phyloP scores from a whole-genome alignment of 257 asterid genomes.

The Catharanthus roseus region DNA sequence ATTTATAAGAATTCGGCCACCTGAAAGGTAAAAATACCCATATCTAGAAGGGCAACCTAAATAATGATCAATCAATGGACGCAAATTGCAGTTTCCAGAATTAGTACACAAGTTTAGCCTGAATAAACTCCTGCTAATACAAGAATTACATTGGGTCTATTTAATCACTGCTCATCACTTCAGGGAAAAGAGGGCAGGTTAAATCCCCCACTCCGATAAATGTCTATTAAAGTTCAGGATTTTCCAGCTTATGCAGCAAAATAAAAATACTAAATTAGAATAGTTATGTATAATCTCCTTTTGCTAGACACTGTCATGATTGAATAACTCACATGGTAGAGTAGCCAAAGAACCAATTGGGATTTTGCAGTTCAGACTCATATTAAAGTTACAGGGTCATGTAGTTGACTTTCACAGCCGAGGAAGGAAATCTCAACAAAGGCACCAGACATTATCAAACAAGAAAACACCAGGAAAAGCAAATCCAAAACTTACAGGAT shows the following conservation, averaged over 20 bases:
- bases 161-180: neutral
- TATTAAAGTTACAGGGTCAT: neutral
- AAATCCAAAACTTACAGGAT: slow-evolving; percentile 69
- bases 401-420: neutral
- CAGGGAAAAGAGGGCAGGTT: neutral
- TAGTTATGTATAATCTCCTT: neutral
- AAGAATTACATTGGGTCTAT: neutral
- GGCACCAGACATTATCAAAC: neutral
- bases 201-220: neutral
- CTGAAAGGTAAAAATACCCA: neutral
- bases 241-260: neutral
- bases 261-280: neutral
- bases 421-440: neutral
- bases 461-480: slow-evolving; percentile 4
- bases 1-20: neutral
- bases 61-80: neutral
- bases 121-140: neutral
- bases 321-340: neutral
- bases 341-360: neutral
- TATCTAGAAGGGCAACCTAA: neutral
- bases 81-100: neutral
- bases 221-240: neutral
- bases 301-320: neutral
- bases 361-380: neutral
- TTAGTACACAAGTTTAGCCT: neutral